Evolutionary conservation across 108 stramenopile genomes (phyloP).

Genomic region (Cyclotella distinguenda): DNA sequence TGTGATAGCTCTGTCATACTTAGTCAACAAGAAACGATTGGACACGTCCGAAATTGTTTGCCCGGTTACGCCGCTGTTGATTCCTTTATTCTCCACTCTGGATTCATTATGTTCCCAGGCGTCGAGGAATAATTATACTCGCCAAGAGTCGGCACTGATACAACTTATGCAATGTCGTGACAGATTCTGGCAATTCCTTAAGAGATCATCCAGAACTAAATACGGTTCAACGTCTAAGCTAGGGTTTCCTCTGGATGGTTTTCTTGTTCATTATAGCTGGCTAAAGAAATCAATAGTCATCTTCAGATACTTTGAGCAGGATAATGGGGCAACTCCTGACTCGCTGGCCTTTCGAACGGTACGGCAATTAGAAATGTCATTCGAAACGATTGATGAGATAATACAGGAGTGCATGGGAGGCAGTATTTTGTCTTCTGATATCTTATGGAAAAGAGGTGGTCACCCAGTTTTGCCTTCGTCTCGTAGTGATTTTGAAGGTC

Average conservation of each 20-base stretch:
- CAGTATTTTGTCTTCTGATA: conserved; percentile 39
- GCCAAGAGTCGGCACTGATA: conserved; percentile 1
- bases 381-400: conserved; percentile 52
- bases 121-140: neutral
- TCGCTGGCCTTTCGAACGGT: neutral
- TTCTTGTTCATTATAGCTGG: conserved; percentile 82
- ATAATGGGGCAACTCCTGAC: neutral
- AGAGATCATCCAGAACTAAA: conserved; percentile 23
- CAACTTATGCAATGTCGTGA: conserved; percentile 52
- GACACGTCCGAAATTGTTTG: conserved; percentile 59
- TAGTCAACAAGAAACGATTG: conserved; percentile 47
- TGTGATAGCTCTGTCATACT: conserved; percentile 69
- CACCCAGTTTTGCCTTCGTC: conserved; percentile 67
- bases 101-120: conserved; percentile 31
- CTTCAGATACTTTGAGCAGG: neutral
- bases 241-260: conserved; percentile 46
- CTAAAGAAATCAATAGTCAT: conserved; percentile 52
- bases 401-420: conserved; percentile 50
- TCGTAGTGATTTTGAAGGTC: conserved; percentile 49
- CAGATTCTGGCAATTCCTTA: conserved; percentile 65
- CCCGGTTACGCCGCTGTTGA: conserved; percentile 65
- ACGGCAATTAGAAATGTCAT: conserved; percentile 31
- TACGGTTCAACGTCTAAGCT: conserved; percentile 19
- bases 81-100: conserved; percentile 63
- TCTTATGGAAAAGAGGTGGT: conserved; percentile 74